These are phyloP conservation scores for Artemisia tridentata DNA, from an alignment of 129 eudicot species.

Conservation along the genomic window DNA sequence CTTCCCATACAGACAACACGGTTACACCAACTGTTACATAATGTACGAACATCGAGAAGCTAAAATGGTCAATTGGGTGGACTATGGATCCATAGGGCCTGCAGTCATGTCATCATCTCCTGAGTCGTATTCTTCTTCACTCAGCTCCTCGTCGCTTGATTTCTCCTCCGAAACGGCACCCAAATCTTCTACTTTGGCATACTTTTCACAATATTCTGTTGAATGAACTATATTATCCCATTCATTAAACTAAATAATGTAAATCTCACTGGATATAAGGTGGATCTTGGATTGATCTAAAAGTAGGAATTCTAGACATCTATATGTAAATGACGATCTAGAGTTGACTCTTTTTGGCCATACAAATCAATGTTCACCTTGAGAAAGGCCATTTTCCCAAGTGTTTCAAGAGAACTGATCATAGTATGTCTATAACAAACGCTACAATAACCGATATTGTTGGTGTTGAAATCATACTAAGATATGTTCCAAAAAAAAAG, in stretches of 20 bases:
- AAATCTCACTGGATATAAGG: not conserved
- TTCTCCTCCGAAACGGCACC: conserved; percentile 70
- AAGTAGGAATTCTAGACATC: not conserved
- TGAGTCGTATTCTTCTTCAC: conserved; percentile 69
- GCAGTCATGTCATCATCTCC: conserved; percentile 78
- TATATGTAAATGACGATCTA: not conserved
- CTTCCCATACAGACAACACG: conserved; percentile 36
- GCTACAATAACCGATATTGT: not conserved
- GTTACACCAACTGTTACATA: conserved; percentile 21
- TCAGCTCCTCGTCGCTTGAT: conserved; percentile 79
- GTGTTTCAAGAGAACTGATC: not conserved
- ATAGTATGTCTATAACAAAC: not conserved
- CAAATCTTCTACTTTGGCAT: conserved; percentile 81
- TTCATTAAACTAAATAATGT: not conserved
- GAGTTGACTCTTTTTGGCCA: not conserved
- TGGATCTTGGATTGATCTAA: not conserved
- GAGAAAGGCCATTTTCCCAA: not conserved
- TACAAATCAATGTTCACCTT: not conserved
- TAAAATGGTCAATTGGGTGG: not conserved
- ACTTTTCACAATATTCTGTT: conserved; percentile 77
- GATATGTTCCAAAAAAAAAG: too few relatives aligned
- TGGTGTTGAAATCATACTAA: not conserved
- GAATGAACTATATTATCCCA: conserved; percentile 1
- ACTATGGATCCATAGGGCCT: conserved; percentile 77
- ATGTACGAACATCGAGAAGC: conserved; percentile 41